Base-by-base conservation (phyloP, 176 grass and related monocot genomes). In the Avena sativa region DNA sequence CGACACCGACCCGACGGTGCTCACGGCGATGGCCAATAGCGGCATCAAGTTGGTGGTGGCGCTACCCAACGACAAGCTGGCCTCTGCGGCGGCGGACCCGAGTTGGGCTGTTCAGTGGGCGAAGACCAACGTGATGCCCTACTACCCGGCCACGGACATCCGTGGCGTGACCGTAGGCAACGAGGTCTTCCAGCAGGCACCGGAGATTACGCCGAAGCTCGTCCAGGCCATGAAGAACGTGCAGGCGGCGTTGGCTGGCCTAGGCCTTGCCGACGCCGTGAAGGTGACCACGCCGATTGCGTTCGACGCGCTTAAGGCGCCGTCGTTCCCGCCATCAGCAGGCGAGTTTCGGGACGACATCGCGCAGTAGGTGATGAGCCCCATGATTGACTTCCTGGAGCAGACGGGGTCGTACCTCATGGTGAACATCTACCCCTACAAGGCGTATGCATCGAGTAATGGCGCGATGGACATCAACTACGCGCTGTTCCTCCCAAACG, bases 201-300 rank as follows among this genome's bases (percentile, higher is more conserved):
- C 59, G 1, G 79, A 84, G 28, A 30, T 89, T 3, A 87, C 61
- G 2, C 3, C 48, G 0, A 11, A 62, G 43, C 91, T 92, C 69
- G 68, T 92, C 8, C 76, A n/a, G n/a, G 87, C 91, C 58, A 92
- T 92, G 84, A 26, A 30, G 55, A 92, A 92, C 49, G 71, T 93
- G 25, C 88, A 93, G 15, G 38, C 2, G 1, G 91, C 91, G 20
- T 80, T 93, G 4, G 75, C n/a, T 5, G 69, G 52, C 12, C 76
- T 88, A 17, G 55, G 84, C 19, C 87, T 93, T 0, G 92, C 91
- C 55, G 76, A 78, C 9, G 82, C 83, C 61, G 61, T 97, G 7
- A 97, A 92, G 94, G 85, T 97, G 4, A 87, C 89, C 28, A 90
- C 92, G 2, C 92, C 94, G 12, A 32, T 97, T 28, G 40, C 85